Evolutionary conservation across 1,284 basidiomycete species (phyloP).

Genomic region (Coniferiporia weirii): DNA sequence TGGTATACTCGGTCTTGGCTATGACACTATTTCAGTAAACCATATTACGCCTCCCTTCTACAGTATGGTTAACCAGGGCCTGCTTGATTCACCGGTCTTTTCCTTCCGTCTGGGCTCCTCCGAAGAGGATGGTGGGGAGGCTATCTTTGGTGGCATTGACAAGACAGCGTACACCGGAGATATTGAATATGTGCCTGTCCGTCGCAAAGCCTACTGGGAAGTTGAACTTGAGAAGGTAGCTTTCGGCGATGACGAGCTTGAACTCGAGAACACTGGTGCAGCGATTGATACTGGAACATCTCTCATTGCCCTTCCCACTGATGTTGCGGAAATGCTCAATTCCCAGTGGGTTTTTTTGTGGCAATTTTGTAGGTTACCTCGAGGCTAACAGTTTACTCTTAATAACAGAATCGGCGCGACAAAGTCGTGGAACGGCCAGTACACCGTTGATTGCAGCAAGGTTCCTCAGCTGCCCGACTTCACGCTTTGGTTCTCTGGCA

Average conservation of each 20-base stretch:
- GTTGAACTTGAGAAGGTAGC: conserved; percentile 85
- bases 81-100: conserved; percentile 87
- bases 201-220: conserved; percentile 98
- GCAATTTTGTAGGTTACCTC: not conserved
- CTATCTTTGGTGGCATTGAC: conserved; percentile 92
- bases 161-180: conserved; percentile 73
- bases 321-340: conserved; percentile 98
- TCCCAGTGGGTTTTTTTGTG: conserved; percentile 52
- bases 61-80: conserved; percentile 81
- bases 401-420: conserved; percentile 72
- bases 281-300: conserved; percentile 97
- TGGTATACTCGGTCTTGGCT: conserved; percentile 93
- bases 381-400: conserved; percentile 16
- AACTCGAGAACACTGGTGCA: conserved; percentile 88
- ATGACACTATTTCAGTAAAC: conserved; percentile 96
- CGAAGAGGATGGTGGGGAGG: conserved; percentile 89
- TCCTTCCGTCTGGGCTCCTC: conserved; percentile 91
- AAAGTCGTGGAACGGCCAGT: conserved; percentile 93
- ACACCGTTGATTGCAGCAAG: conserved; percentile 85
- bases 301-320: conserved; percentile 86
- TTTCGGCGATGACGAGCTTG: conserved; percentile 82
- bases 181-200: conserved; percentile 86
- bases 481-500: conserved; percentile 79
- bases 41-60: conserved; percentile 94
- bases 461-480: conserved; percentile 85